phyloP scores from a whole-genome alignment of 2,329 filamentous ascomycete species.

The Berkeleyomyces basicola region DNA sequence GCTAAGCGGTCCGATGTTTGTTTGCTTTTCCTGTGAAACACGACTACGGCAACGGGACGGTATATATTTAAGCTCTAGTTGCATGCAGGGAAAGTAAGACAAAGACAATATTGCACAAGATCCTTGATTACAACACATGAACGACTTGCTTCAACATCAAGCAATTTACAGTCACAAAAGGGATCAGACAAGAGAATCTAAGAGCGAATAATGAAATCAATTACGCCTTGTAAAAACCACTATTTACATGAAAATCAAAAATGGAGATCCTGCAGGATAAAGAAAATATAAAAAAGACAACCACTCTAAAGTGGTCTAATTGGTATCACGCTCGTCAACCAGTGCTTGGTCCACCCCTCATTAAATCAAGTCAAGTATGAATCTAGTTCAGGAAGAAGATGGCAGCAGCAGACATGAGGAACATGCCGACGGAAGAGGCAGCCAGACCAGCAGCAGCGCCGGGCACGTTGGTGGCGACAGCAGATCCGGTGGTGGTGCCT shows the following conservation, averaged over 20 bases:
- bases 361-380: background rate
- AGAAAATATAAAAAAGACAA: background rate
- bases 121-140: background rate
- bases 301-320: background rate
- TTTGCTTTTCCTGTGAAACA: background rate
- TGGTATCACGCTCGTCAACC: background rate
- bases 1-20: too few species aligned
- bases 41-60: background rate
- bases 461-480: constrained; percentile 16
- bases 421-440: constrained; percentile 25
- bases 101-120: background rate
- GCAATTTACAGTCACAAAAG: background rate
- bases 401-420: constrained; percentile 24
- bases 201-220: background rate
- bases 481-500: background rate
- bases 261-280: background rate
- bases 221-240: background rate
- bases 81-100: background rate
- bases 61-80: background rate
- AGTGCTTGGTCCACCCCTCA: background rate
- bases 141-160: background rate
- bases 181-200: background rate
- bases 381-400: constrained; percentile 28
- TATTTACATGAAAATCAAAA: background rate
- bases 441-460: constrained; percentile 17